Base-by-base conservation (phyloP, 177 flowering plant species). In the Vitis hybrid region DNA sequence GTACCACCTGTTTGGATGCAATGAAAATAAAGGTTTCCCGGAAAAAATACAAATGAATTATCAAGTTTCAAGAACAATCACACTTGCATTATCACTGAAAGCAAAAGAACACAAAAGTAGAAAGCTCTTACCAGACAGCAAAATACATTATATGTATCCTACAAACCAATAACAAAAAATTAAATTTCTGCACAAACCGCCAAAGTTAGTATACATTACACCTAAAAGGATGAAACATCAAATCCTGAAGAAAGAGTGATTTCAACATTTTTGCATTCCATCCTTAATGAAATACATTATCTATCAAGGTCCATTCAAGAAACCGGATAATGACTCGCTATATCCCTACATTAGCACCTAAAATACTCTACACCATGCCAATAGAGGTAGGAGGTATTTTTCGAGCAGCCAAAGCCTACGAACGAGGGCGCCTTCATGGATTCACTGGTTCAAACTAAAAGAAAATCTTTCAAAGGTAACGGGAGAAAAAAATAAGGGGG, bases 321-420 rank as follows among this genome's bases (percentile, higher is more conserved):
- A 69, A 45, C 76, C 64, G 59, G 60, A 73, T 48, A 72, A 67
- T 74, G 71, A 68, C 72, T 74, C 66, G 34, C 70, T 75, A 64
- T 78, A 52, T 71, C 21, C 76, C 84, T 77, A 83, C 73, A 77
- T 68, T 67, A 78, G 74, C 74, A 72, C 66, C 73, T 75, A 67
- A 39, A 61, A 68, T 63, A 68, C 48, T 72, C 69, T 60, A 78
- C 70, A 71, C 62, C 72, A 72, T 55, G 49, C 64, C 74, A 69
- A 70, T 66, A 71, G 71, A 73, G 72, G 74, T 56, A 72, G 6
- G 17, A 34, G 49, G 56, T 52, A 52, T 12, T n/a, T 18, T 48
- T 18, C 56, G 48, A n/a, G 52, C 15, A 10, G 10, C 64, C 77
- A 69, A 45, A 60, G 45, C 49, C 52, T 51, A 2, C 2, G 15